Base-by-base conservation (phyloP, 805 yeast genomes). In the Soucietia sequanensis region DNA sequence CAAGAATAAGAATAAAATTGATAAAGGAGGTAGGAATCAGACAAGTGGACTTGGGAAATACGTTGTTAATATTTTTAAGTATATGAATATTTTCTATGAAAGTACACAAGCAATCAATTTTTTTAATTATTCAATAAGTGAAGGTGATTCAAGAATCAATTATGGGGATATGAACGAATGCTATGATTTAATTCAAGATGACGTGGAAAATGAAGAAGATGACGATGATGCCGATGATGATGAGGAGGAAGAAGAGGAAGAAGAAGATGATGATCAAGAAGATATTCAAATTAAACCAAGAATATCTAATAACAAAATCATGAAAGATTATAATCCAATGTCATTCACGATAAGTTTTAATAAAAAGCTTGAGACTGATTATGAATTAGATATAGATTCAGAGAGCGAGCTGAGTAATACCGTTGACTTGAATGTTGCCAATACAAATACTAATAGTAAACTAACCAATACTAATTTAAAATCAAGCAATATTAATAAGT, bases 91-190 rank as follows among this genome's bases (percentile, higher is more conserved):
- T 11, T 65, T 71, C 34, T 76, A 58, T 47, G 67, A 58, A 38
- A 66, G 78, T 9, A 74, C 81, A 2, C 73, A 75, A 26, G 60
- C 72, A 1, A 68, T 76, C 25, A 76, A 72, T 45, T 46, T 62
- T 10, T 62, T 65, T 40, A 71, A 73, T 44, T 76, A 75, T 47
- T 46, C 62, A 16, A 67, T 76, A 19, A 47, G 55, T 10, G 62
- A 56, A 16, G 47, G 42, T 12, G 69, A 62, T 23, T 49, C 48
- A 21, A 67, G 60, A 8, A 57, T 51, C 23, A 68, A 70, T n/a
- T 73, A 71, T 43, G 67, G 65, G 39, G 81, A 75, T 45, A 52
- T 68, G 34, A 48, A 52, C 13, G 71, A 64, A 6, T 49, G 50
- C 31, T 65, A 64, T 41, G 64, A 66, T 38, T 49, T 65, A 27